These are phyloP conservation scores for Sphagnum contortum DNA, from an alignment of 225 moss, liverwort and hornwort genomes.

Conservation along the genomic window DNA sequence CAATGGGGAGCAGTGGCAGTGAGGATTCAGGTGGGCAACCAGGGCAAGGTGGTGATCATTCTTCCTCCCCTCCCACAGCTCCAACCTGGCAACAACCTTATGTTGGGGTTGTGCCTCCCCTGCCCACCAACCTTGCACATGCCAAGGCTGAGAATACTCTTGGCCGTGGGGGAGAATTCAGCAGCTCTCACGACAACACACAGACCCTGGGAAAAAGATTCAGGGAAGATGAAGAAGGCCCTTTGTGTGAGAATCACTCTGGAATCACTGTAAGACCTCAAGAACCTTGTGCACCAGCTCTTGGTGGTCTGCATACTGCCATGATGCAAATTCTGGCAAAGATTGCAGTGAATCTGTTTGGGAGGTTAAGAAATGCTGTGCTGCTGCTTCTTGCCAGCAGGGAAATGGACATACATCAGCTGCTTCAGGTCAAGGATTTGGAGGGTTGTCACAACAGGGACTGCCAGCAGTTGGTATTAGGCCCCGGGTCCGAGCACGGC, in stretches of 20 bases:
- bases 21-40: conserved; percentile 77
- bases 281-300: too few relatives aligned
- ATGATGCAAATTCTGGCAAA: too few relatives aligned
- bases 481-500: conserved; percentile 92
- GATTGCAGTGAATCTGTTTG: too few relatives aligned
- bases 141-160: conserved; percentile 72
- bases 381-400: too few relatives aligned
- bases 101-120: conserved; percentile 64
- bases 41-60: conserved; percentile 27
- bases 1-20: conserved; percentile 86
- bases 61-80: conserved; percentile 54
- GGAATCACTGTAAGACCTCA: conserved; percentile 37
- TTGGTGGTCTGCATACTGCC: too few relatives aligned
- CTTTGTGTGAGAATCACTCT: conserved; percentile 46
- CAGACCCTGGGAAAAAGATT: conserved; percentile 84
- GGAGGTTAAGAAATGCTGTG: too few relatives aligned
- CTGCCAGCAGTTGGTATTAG: conserved; percentile 70
- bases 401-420: neutral
- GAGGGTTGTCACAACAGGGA: conserved; percentile 24
- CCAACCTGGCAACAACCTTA: conserved; percentile 60
- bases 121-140: conserved; percentile 63
- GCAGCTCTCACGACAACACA: conserved; percentile 33
- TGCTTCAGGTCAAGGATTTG: conserved; percentile 54
- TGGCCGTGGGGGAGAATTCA: conserved; percentile 45
- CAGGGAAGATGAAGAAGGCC: conserved; percentile 74